These are phyloP conservation scores for Bruguiera sexangula DNA, from an alignment of 345 rosid genomes.

Conservation along the genomic window DNA sequence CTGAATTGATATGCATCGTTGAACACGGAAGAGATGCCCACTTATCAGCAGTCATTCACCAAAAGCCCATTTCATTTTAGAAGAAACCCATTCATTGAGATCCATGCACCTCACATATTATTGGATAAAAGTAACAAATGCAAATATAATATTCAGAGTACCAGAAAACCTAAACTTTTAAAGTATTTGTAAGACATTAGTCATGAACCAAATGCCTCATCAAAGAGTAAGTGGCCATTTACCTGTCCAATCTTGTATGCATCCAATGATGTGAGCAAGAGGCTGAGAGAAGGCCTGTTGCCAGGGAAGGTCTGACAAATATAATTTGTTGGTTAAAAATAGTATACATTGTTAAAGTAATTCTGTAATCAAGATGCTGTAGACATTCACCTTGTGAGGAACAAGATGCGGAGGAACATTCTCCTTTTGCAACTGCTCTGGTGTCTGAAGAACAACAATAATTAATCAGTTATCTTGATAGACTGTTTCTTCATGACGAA, in stretches of 20 bases:
- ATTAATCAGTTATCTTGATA: slow-evolving; percentile 15
- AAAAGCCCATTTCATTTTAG: no score
- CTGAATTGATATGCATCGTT: neutral
- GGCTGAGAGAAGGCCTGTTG: slow-evolving; percentile 89
- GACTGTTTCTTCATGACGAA: neutral
- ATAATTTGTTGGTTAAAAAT: slow-evolving; percentile 11
- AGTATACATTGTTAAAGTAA: slow-evolving; percentile 2
- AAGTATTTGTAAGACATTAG: neutral
- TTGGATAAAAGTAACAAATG: no score
- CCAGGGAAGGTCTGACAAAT: slow-evolving; percentile 74
- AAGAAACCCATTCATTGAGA: no score
- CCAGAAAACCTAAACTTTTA: neutral
- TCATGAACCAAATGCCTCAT: neutral
- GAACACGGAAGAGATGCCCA: neutral
- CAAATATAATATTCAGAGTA: neutral
- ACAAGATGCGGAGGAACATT: slow-evolving; percentile 67
- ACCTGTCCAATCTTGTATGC: slow-evolving; percentile 90
- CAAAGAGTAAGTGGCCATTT: slow-evolving; percentile 16
- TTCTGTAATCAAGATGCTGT: slow-evolving; percentile 8
- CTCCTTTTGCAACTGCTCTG: slow-evolving; percentile 78
- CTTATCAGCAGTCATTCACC: neutral
- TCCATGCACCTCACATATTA: no score
- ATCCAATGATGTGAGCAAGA: slow-evolving; percentile 73
- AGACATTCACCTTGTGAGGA: slow-evolving; percentile 77
- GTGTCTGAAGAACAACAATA: slow-evolving; percentile 45